Percentiles rank a stretch among this genome's conserved stretches.
These are phyloP conservation scores for Leishmania martiniquensis DNA, from an alignment of 208 protist genomes.

Conservation along the genomic window DNA sequence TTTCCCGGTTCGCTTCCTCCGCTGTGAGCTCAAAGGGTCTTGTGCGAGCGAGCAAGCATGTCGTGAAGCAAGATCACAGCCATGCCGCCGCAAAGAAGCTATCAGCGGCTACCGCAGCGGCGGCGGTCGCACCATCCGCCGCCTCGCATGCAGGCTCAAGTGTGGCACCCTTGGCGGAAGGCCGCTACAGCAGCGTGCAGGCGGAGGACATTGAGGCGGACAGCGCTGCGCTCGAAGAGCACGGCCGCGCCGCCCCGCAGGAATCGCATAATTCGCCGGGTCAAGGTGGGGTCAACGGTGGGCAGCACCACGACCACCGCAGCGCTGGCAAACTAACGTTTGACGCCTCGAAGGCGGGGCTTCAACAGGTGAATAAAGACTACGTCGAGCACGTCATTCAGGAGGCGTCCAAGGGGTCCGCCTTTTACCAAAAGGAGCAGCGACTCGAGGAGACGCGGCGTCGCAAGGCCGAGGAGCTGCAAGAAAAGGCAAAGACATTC, in stretches of 20 bases:
- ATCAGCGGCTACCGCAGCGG: neutral
- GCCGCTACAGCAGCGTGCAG: neutral
- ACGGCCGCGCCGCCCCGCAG: constrained; percentile 1
- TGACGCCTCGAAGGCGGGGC: constrained; percentile 78
- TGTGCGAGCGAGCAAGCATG: neutral
- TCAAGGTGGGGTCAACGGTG: neutral
- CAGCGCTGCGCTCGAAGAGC: constrained; percentile 7
- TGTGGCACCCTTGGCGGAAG: neutral
- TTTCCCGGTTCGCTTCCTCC: constrained; percentile 6
- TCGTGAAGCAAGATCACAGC: neutral
- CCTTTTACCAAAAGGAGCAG: constrained; percentile 86
- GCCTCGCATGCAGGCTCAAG: constrained; percentile 1
- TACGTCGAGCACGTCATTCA: constrained; percentile 86
- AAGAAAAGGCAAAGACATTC: constrained; percentile 61
- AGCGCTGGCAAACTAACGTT: constrained; percentile 66
- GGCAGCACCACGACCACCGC: constrained; percentile 26
- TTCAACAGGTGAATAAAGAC: constrained; percentile 80
- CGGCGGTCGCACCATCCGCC: neutral
- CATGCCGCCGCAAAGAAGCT: neutral
- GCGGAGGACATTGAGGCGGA: constrained; percentile 7
- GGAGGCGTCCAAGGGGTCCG: constrained; percentile 69
- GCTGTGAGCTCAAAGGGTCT: constrained; percentile 8
- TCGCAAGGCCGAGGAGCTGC: constrained; percentile 53
- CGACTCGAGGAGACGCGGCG: constrained; percentile 57
- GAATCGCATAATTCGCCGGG: neutral